A percentile compares a stretch with the other conserved stretches of the same genome.
These are phyloP conservation scores for Globisporangium lucens DNA, from an alignment of 352 stramenopile genomes.

Conservation along the genomic window DNA sequence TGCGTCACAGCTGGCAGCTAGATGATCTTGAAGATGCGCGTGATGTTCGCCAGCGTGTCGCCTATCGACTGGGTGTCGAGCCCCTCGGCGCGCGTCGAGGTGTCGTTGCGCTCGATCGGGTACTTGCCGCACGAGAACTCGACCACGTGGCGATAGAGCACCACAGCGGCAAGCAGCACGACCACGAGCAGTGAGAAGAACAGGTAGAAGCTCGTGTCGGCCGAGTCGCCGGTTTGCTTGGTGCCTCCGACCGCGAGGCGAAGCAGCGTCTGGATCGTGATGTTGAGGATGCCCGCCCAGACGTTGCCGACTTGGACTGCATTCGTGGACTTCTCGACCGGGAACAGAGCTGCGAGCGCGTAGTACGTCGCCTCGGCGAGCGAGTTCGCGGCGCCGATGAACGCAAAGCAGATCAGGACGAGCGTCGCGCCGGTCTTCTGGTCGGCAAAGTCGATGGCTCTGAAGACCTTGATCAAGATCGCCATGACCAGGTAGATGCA, in stretches of 20 bases:
- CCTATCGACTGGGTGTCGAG: conserved; percentile 26
- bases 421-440: conserved; percentile 44
- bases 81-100: conserved; percentile 27
- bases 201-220: conserved; percentile 49
- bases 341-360: conserved; percentile 56
- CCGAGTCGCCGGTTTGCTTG: conserved; percentile 33
- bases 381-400: conserved; percentile 52
- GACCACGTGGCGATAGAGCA: conserved; percentile 38
- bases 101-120: conserved; percentile 48
- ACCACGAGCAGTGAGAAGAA: conserved; percentile 58
- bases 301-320: conserved; percentile 64
- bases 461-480: conserved; percentile 67
- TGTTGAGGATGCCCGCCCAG: conserved; percentile 49
- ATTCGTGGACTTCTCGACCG: conserved; percentile 63
- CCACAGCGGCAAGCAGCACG: conserved; percentile 41
- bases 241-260: conserved; percentile 43
- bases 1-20: conserved; percentile 43
- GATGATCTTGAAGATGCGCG: conserved; percentile 48
- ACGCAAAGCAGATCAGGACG: conserved; percentile 52
- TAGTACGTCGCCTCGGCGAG: conserved; percentile 61
- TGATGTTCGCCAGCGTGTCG: conserved; percentile 35
- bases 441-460: conserved; percentile 41
- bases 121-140: conserved; percentile 44
- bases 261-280: conserved; percentile 53
- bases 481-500: conserved; percentile 48